A percentile compares a stretch with the other conserved stretches of the same genome.
Evolutionary conservation across 176 grass and related monocot species (phyloP).

Genomic region (Ananas comosus): DNA sequence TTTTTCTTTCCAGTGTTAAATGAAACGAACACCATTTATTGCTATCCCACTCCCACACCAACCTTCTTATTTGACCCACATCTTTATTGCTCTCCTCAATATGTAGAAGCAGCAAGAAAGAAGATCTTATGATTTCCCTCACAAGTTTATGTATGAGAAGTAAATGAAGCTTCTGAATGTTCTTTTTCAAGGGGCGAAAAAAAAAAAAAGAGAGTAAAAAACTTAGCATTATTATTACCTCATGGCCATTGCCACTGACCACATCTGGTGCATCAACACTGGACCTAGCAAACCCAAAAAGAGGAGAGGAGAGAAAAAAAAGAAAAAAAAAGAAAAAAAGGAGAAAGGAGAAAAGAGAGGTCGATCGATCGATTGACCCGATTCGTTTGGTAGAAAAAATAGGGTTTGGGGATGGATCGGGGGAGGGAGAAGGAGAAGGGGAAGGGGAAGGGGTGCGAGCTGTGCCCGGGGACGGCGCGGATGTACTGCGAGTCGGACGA

Average conservation of each 20-base stretch:
- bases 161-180: neutral
- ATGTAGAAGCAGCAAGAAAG: neutral
- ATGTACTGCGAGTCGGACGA: slow-evolving; percentile 67
- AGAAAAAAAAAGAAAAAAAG: neutral
- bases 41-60: neutral
- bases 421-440: slow-evolving; percentile 2
- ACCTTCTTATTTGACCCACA: slow-evolving; percentile 8
- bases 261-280: slow-evolving; percentile 51
- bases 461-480: slow-evolving; percentile 45
- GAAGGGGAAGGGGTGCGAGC: slow-evolving; percentile 31
- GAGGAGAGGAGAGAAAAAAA: neutral
- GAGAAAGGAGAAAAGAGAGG: neutral
- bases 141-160: no score
- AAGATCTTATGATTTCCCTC: no score
- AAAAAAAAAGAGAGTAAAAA: neutral
- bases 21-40: slow-evolving; percentile 12
- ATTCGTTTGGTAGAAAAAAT: no score
- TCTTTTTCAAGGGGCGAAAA: neutral
- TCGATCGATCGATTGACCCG: neutral
- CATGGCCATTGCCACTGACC: slow-evolving; percentile 82
- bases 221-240: slow-evolving; percentile 31
- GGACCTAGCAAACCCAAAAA: slow-evolving; percentile 14
- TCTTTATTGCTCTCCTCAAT: slow-evolving; percentile 3
- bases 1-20: neutral
- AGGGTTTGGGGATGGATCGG: neutral